A percentile compares a stretch with the other conserved stretches of the same genome.
phyloP scores from a whole-genome alignment of 805 yeast species.

The Wickerhamiella musiphila region DNA sequence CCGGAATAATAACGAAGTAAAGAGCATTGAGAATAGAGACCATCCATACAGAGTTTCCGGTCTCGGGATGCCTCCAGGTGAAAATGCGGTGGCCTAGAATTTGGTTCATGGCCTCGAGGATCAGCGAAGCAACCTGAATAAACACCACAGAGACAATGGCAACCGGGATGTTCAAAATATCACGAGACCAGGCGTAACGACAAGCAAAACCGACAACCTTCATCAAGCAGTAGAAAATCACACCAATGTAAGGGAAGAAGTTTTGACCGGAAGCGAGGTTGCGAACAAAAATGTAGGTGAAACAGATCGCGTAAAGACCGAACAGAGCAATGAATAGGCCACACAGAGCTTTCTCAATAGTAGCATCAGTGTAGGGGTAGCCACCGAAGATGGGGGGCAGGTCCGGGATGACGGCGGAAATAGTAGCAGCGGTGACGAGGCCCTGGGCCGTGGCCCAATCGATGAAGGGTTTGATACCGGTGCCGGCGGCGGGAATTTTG shows the following conservation, averaged over 20 bases:
- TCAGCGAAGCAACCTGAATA: slow-evolving; percentile 38
- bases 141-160: slow-evolving; percentile 46
- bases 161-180: slow-evolving; percentile 27
- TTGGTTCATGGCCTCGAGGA: slow-evolving; percentile 41
- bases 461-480: slow-evolving; percentile 16
- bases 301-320: slow-evolving; percentile 30
- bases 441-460: slow-evolving; percentile 8
- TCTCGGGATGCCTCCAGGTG: slow-evolving; percentile 62
- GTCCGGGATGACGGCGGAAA: slow-evolving; percentile 12
- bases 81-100: slow-evolving; percentile 55
- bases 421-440: slow-evolving; percentile 7
- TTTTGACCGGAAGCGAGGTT: slow-evolving; percentile 41
- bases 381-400: slow-evolving; percentile 37
- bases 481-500: slow-evolving; percentile 14
- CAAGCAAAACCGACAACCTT: slow-evolving; percentile 42
- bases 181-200: slow-evolving; percentile 42
- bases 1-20: slow-evolving; percentile 37
- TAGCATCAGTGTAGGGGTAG: slow-evolving; percentile 28
- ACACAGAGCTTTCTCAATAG: slow-evolving; percentile 40
- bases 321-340: slow-evolving; percentile 40
- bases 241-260: slow-evolving; percentile 37
- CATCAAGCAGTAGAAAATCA: slow-evolving; percentile 34
- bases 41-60: slow-evolving; percentile 37
- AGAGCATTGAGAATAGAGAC: slow-evolving; percentile 33
- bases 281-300: slow-evolving; percentile 29